Evolutionary conservation across 352 stramenopile species (phyloP), one percentile per base, ranked within the genome.

Genomic region (Pythium rhizo-oryzae): DNA sequence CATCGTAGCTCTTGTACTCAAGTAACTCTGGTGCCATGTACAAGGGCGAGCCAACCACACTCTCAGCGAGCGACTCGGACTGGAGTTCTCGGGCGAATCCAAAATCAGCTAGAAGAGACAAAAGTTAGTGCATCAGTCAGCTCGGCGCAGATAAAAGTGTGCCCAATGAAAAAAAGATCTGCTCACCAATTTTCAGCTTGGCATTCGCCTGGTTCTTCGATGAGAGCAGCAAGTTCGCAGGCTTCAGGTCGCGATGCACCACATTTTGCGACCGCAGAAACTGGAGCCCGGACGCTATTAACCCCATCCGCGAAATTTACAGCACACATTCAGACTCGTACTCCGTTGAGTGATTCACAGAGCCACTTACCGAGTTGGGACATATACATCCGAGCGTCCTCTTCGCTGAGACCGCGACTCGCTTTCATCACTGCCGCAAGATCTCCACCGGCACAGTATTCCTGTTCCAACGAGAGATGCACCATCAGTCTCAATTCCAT

Each of bases 1-100:
- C 85, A 60, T 93, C 84, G 66, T 93, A 93, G 65, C 83, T 89
- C 70, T 93, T 93, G 81, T 92, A 93, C 72, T 93, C 85, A 33
- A 93, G 74, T 23, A 93, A 62, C 53, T 93, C 85, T 0, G 85
- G 85, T 0, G 85, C 85, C 85, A 93, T 93, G 57, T 93, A 93
- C 6, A 93, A 70, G 12, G 85, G 85, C 4, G 85, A 93, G 0
- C 85, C 85, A 15, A 93, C 85, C 18, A 93, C 85, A 71, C 85
- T 93, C 60, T 93, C 85, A 16, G 85, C 85, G 68, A 93, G 80
- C 52, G 82, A 89, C 66, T 93, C 84, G 15, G 80, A 87, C 46
- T 82, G 71, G 37, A 93, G 66, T 59, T 89, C 76, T 0, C 85
- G 77, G 13, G 85, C 85, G 76, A 92, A 92, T 4, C 84, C 84